A percentile compares a stretch with the other conserved stretches of the same genome.
These are phyloP conservation scores for Rhazya stricta DNA, from an alignment of 257 asterid genomes.

Conservation along the genomic window DNA sequence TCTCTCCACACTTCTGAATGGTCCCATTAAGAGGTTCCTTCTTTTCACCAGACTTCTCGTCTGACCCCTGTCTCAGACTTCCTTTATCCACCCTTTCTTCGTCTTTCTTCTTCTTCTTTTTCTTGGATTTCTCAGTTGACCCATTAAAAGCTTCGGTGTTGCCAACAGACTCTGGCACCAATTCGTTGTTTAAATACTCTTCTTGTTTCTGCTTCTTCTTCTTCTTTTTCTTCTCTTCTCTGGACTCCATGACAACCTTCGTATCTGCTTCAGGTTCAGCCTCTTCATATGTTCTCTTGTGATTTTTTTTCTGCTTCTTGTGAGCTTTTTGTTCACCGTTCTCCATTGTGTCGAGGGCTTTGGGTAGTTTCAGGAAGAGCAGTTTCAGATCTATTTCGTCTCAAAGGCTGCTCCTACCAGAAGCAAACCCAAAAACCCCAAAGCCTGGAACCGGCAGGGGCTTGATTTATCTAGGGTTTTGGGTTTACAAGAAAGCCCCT, in stretches of 20 bases:
- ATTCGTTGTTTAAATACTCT: conserved; percentile 7
- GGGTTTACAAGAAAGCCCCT: conserved; percentile 21
- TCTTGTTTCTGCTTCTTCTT: conserved; percentile 22
- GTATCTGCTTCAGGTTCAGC: conserved; percentile 30
- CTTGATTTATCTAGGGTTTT: conserved; percentile 17
- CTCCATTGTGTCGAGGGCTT: conserved; percentile 28
- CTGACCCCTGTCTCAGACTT: conserved; percentile 20
- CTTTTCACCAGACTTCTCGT: conserved; percentile 23
- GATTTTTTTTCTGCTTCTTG: conserved; percentile 52
- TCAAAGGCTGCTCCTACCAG: conserved; percentile 15
- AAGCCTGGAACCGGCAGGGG: not conserved
- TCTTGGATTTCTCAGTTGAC: conserved; percentile 23
- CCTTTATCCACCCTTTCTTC: conserved; percentile 10
- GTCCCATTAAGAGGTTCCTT: conserved; percentile 25
- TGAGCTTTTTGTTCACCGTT: conserved; percentile 35
- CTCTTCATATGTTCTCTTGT: conserved; percentile 61
- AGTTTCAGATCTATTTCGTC: conserved; percentile 28
- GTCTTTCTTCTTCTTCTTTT: conserved; percentile 30
- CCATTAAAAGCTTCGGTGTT: conserved; percentile 21
- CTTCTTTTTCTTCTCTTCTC: conserved; percentile 34
- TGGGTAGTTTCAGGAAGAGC: conserved; percentile 11
- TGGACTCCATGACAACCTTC: conserved; percentile 25
- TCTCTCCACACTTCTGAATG: conserved; percentile 11
- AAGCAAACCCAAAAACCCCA: conserved; percentile 31
- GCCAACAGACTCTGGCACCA: conserved; percentile 1